Evolutionary conservation across 2,329 filamentous ascomycete genomes (phyloP).

Genomic region (Xylaria polymorpha): DNA sequence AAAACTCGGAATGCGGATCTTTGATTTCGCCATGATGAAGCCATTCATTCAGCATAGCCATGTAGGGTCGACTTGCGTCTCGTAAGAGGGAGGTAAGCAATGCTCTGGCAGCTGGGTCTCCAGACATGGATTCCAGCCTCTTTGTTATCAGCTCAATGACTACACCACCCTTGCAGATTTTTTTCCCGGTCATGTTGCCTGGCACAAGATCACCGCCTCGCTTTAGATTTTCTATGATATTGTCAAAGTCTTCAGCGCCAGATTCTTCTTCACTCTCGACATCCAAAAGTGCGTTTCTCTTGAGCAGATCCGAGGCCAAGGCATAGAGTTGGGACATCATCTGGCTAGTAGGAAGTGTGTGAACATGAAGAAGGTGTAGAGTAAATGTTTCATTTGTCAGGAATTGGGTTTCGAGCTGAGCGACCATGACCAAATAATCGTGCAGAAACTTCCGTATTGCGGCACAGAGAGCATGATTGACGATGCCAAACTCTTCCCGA

Average conservation of each 20-base stretch:
- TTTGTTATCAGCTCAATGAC: constrained; percentile 90
- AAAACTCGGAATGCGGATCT: constrained; percentile 92
- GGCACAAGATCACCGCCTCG: constrained; percentile 86
- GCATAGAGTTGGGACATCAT: constrained; percentile 92
- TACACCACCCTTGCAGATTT: constrained; percentile 95
- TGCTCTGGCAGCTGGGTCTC: constrained; percentile 86
- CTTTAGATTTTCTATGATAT: constrained; percentile 88
- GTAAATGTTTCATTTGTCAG: constrained; percentile 91
- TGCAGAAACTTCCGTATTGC: constrained; percentile 90
- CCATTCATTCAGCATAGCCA: constrained; percentile 99
- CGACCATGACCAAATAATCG: constrained; percentile 92
- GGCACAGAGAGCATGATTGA: constrained; percentile 97
- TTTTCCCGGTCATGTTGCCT: constrained; percentile 84
- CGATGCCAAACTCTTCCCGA: constrained; percentile 89
- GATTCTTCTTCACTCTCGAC: constrained; percentile 79
- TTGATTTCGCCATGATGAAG: constrained; percentile 94
- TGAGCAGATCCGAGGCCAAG: constrained; percentile 86
- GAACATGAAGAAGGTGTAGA: constrained; percentile 90
- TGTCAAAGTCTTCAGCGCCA: constrained; percentile 86
- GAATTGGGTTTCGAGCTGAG: constrained; percentile 92
- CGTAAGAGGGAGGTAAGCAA: constrained; percentile 84
- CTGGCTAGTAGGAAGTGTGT: constrained; percentile 88
- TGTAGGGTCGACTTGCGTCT: constrained; percentile 93
- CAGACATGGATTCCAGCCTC: constrained; percentile 88
- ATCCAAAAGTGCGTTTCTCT: constrained; percentile 87